A percentile compares a stretch with the other conserved stretches of the same genome.
Conservation (phyloP, 371 early-diverging fungal species). For the Mucor irregularis region DNA sequence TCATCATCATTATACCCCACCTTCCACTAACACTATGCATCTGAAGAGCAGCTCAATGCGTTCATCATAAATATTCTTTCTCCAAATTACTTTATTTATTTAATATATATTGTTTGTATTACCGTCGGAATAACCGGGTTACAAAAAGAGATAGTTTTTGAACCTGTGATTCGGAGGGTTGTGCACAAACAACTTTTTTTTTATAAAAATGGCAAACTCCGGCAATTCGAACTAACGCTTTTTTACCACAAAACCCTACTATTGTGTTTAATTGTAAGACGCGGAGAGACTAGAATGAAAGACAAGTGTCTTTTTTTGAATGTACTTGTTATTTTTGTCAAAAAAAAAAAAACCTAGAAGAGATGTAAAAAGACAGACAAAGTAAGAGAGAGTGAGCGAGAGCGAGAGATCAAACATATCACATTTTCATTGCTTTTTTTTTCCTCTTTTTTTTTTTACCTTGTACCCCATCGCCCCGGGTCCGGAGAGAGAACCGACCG, state of each 20-base stretch:
- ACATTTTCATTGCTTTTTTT: slow-evolving; percentile 11
- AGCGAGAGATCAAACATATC: slow-evolving; percentile 19
- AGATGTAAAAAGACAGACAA: too few species aligned
- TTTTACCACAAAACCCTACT: too few species aligned
- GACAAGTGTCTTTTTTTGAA: too few species aligned
- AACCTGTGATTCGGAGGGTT: neutral
- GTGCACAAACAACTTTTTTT: slow-evolving; percentile 1
- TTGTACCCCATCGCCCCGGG: slow-evolving; percentile 25
- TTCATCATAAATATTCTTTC: neutral
- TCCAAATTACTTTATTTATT: neutral
- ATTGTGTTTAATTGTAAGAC: too few species aligned
- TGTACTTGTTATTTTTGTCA: too few species aligned
- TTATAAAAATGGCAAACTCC: too few species aligned
- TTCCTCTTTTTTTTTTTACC: slow-evolving; percentile 4
- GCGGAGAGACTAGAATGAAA: too few species aligned
- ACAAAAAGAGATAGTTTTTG: neutral
- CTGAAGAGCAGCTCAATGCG: slow-evolving; percentile 5
- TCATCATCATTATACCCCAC: too few species aligned
- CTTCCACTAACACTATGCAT: too few species aligned
- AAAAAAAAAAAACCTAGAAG: too few species aligned
- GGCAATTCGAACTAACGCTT: too few species aligned
- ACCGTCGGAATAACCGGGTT: slow-evolving; percentile 12
- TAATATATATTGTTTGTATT: neutral
- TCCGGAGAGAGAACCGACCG: slow-evolving; percentile 30
- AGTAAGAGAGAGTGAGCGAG: too few species aligned